Evolutionary conservation across 2,329 filamentous ascomycete genomes (phyloP), one percentile per base, ranked within the genome.

Genomic region (Ophiocordyceps sinensis): DNA sequence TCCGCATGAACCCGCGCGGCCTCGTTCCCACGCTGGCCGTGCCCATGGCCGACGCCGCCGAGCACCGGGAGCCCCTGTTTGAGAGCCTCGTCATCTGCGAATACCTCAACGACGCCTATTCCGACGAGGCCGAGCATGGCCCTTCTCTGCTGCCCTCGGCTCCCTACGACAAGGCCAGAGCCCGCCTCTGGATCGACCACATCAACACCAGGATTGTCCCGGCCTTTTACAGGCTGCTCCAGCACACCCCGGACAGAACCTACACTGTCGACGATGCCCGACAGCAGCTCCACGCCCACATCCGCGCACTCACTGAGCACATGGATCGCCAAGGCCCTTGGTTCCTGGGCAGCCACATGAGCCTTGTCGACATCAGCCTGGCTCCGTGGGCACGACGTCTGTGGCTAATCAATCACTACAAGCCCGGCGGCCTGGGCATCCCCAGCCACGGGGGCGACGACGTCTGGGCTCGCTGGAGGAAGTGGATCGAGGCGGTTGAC

Each of bases 351-450:
- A 56, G 64, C 1, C 61, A 69, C 32, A 71, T 85, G n/a, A 70
- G 70, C 41, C 59, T 87, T 17, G 73, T 85, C 13, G 84, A 89
- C 56, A 65, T 86, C 21, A 71, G 76, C 46, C 61, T 87, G 3
- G 82, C 77, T 31, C 83, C 83, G 0, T 88, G 82, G 82, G 77
- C 78, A 0, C 71, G 77, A 50, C 67, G 83, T 13, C 54, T 86
- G 17, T 88, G 82, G 65, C 62, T 85, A 6, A 79, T 88, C 48
- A 81, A 88, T 49, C 70, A 85, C 46, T 88, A 81, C 54, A 88
- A 88, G 53, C 53, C 61, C 0, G 71, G 71, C 0, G 73, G 73
- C 0, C 47, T 67, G 3, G 68, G 66, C 0, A 61, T 75, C 21
- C 66, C 69, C 2, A 39, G 52, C 29, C 70, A 73, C 1, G 62